A percentile compares a stretch with the other conserved stretches of the same genome.
phyloP scores from a whole-genome alignment of 208 protist species.

The Herpetomonas tarakana region DNA sequence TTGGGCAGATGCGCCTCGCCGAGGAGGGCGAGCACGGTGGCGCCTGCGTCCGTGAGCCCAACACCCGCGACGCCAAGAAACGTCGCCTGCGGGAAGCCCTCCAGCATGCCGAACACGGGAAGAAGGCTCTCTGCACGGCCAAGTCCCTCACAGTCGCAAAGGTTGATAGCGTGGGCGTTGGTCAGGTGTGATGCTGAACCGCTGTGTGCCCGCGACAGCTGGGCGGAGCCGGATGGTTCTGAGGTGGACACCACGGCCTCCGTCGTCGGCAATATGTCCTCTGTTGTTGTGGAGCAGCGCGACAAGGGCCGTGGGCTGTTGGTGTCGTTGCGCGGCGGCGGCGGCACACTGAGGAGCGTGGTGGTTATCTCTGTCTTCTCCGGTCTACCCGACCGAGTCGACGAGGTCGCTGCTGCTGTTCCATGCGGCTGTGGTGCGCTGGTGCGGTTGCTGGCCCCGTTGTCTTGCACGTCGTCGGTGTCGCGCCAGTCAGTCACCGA shows the following conservation, averaged over 20 bases:
- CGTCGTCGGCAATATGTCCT: no score
- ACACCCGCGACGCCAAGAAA: conserved; percentile 19
- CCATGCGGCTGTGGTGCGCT: no score
- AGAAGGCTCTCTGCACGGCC: conserved; percentile 13
- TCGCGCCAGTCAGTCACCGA: not conserved
- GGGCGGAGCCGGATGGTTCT: not conserved
- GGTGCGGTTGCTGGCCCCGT: no score
- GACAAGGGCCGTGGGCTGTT: not conserved
- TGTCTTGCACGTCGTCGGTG: not conserved
- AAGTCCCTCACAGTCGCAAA: conserved; percentile 10
- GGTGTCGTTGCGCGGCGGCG: not conserved
- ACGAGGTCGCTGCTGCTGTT: no score
- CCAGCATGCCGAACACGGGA: conserved; percentile 23
- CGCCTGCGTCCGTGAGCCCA: conserved; percentile 17
- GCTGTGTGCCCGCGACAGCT: not conserved
- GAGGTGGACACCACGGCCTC: not conserved
- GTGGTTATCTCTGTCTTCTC: no score
- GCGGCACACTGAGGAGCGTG: not conserved
- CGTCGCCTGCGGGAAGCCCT: conserved; percentile 17
- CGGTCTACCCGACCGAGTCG: no score
- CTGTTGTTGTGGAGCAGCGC: no score
- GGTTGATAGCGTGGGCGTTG: not conserved
- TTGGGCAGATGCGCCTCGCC: conserved; percentile 39
- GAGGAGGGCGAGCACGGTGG: conserved; percentile 26
- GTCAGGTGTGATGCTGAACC: not conserved